Evolutionary conservation across 2,329 filamentous ascomycete species (phyloP), one percentile per base, ranked within the genome.

Genomic region (Beauveria pseudobassiana): DNA sequence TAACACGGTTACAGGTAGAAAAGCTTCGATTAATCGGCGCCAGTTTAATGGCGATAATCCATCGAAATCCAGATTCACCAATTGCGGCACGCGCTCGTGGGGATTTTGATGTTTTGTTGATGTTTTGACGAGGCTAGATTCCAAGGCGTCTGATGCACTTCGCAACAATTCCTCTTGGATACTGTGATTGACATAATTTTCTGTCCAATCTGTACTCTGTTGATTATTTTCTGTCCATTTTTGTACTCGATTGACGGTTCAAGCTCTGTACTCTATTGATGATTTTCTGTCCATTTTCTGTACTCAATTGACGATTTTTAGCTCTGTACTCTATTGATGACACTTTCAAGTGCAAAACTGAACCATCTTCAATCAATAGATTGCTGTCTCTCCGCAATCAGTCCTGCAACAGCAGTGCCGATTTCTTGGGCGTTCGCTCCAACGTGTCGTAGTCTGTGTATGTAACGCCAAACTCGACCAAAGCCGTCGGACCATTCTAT

Each of bases 131-230:
- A 67, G 74, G 16, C 65, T 78, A 5, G 75, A 78, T 49, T 78
- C 76, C 0, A 77, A 76, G 54, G 76, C 77, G 3, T 78, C 76
- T 1, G 75, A 78, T 67, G 72, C 75, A 1, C 64, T 78, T 3
- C 69, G 70, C 53, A 74, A 65, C 55, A 68, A 68, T 22, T 72
- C 71, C 0, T 65, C 64, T 26, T 58, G 59, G 61, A 63, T 65
- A 18, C 38, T 59, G 56, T 58, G 43, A 48, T 12, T 3, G 1
- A 22, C 9, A 12, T 20, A 5, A 28, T 45, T 24, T 34, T 38
- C 1, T 30, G 38, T 8, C 3, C 22, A 16, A 20, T 52, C 3
- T 34, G 54, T 48, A 20, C 12, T 38, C 16, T 14, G 22, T 26
- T 30, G n/a, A 38, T 6, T n/a, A 30, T 30, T 5, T 5, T 12